Evolutionary conservation across 805 yeast species (phyloP).

Genomic region (Teunomyces panamensis): DNA sequence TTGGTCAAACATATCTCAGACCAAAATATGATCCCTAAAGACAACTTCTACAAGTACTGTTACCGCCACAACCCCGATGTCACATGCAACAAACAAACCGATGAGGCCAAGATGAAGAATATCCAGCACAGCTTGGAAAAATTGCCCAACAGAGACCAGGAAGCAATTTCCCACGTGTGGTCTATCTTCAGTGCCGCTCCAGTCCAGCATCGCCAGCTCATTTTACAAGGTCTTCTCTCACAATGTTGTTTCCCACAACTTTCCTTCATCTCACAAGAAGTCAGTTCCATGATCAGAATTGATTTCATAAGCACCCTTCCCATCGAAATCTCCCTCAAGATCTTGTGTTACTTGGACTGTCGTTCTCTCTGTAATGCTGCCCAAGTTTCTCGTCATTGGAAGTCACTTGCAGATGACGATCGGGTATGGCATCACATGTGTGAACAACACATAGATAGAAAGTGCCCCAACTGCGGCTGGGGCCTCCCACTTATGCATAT

Average conservation of each 20-base stretch:
- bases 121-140: constrained; percentile 57
- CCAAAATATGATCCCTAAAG: constrained; percentile 42
- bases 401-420: constrained; percentile 88
- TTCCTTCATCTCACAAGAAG: constrained; percentile 79
- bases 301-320: constrained; percentile 88
- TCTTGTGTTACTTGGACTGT: constrained; percentile 87
- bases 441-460: constrained; percentile 95
- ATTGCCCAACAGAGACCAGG: constrained; percentile 68
- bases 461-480: constrained; percentile 99
- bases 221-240: constrained; percentile 76
- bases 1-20: constrained; percentile 40
- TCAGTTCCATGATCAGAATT: constrained; percentile 74
- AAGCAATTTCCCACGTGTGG: constrained; percentile 81
- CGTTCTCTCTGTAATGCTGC: constrained; percentile 92
- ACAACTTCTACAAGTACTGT: constrained; percentile 68
- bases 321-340: constrained; percentile 77
- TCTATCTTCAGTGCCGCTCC: constrained; percentile 77
- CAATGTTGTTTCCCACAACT: constrained; percentile 96
- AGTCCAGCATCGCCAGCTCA: constrained; percentile 63
- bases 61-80: constrained; percentile 92
- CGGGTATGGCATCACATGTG: constrained; percentile 98
- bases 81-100: constrained; percentile 66
- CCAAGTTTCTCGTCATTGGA: constrained; percentile 87
- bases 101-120: constrained; percentile 58
- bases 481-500: constrained; percentile 93